Percentiles rank a stretch among this genome's conserved stretches.
phyloP scores from a whole-genome alignment of 495 filamentous ascomycete species.

The Durotheca rogersii region DNA sequence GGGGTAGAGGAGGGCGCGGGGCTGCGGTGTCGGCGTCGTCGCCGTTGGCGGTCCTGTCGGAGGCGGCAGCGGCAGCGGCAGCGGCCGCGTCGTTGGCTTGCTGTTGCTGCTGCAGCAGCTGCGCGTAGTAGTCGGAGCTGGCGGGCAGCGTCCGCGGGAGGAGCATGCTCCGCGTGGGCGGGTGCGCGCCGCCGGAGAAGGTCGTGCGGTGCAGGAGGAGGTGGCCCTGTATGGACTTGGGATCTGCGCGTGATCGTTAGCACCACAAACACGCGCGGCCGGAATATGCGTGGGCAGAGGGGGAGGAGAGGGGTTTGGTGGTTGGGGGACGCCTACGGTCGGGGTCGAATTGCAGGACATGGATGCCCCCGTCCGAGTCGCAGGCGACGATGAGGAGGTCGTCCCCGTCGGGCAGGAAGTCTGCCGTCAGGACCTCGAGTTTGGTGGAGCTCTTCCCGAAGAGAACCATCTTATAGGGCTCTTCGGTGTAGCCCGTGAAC shows the following conservation, averaged over 20 bases:
- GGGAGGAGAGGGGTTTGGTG: not conserved
- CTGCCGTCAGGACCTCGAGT: slow-evolving; percentile 76
- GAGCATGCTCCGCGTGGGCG: slow-evolving; percentile 69
- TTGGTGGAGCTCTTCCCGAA: slow-evolving; percentile 79
- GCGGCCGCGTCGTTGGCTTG: slow-evolving; percentile 26
- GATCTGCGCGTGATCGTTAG: slow-evolving; percentile 62
- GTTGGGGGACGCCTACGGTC: slow-evolving; percentile 63
- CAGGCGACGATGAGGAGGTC: slow-evolving; percentile 79
- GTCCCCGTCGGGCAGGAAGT: slow-evolving; percentile 84
- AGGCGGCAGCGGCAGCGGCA: slow-evolving; percentile 7
- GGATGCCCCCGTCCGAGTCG: slow-evolving; percentile 82
- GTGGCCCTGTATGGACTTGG: slow-evolving; percentile 87
- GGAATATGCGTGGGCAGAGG: too few species aligned
- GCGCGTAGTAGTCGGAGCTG: slow-evolving; percentile 28
- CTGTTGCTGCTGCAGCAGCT: slow-evolving; percentile 41
- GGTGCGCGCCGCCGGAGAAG: slow-evolving; percentile 78
- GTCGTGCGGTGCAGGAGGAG: slow-evolving; percentile 80
- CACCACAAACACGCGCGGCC: too few species aligned
- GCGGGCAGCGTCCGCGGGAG: slow-evolving; percentile 63
- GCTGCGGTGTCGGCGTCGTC: slow-evolving; percentile 20
- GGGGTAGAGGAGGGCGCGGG: too few species aligned
- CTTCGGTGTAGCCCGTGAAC: slow-evolving; percentile 92
- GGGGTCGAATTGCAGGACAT: slow-evolving; percentile 90
- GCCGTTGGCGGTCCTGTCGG: slow-evolving; percentile 30
- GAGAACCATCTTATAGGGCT: slow-evolving; percentile 92